phyloP scores from a whole-genome alignment of 148 eudicot genomes.

The Rheum nobile region DNA sequence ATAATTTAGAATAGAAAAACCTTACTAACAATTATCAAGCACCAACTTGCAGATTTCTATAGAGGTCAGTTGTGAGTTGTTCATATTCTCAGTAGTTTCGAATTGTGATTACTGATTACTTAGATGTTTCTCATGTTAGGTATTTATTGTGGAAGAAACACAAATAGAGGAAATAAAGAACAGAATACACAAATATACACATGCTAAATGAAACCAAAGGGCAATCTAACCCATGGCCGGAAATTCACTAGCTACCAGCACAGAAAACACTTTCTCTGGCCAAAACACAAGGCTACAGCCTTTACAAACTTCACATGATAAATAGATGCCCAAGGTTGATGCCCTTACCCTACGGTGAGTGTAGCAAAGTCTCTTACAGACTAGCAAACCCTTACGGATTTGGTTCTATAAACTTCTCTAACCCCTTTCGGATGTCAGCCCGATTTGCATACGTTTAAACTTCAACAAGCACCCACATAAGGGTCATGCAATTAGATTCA shows the following conservation, averaged over 20 bases:
- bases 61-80: neutral
- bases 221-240: neutral
- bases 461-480: neutral
- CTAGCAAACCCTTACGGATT: neutral
- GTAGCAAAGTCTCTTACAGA: neutral
- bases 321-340: neutral
- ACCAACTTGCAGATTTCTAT: neutral
- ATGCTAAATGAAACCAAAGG: neutral
- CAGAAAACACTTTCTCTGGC: neutral
- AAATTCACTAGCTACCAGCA: neutral
- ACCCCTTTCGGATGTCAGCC: neutral
- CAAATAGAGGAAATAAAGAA: neutral
- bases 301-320: neutral
- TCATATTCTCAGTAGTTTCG: neutral
- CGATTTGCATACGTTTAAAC: neutral
- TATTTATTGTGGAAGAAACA: neutral
- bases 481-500: neutral
- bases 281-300: neutral
- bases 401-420: neutral
- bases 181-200: neutral
- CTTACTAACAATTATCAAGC: neutral
- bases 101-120: neutral
- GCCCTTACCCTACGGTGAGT: neutral
- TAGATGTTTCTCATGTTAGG: neutral
- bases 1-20: neutral